Evolutionary conservation across 306 rosid species (phyloP).

Genomic region (Vigna unguiculata): DNA sequence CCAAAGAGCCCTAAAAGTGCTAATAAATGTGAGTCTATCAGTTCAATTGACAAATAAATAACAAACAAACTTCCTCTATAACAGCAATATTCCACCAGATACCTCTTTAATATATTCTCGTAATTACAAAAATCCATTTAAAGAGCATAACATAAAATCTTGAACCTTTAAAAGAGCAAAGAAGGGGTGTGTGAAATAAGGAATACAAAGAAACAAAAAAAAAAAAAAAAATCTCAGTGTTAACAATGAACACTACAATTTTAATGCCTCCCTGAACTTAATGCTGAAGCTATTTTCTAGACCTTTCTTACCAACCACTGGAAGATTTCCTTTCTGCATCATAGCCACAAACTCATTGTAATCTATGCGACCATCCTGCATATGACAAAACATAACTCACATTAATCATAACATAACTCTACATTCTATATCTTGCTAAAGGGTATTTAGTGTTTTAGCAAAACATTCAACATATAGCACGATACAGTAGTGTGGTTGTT

Average conservation of each 20-base stretch:
- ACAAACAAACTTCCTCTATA: constrained; percentile 13
- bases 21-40: neutral
- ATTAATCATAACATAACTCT: constrained; percentile 1
- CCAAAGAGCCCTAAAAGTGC: too few relatives aligned
- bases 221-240: constrained; percentile 19
- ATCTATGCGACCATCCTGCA: constrained; percentile 95
- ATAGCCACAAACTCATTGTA: constrained; percentile 96
- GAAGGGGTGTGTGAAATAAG: neutral
- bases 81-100: constrained; percentile 7
- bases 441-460: constrained; percentile 22
- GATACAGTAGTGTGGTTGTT: neutral
- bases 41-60: neutral
- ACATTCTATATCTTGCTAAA: too few relatives aligned
- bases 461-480: constrained; percentile 8
- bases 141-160: constrained; percentile 25
- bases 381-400: neutral
- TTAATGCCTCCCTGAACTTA: constrained; percentile 72
- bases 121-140: constrained; percentile 51
- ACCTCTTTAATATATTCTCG: constrained; percentile 20
- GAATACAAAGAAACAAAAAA: neutral
- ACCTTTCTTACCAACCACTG: constrained; percentile 66
- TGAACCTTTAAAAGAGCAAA: constrained; percentile 29
- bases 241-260: constrained; percentile 42
- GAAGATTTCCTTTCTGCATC: constrained; percentile 92
- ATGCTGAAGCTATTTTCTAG: constrained; percentile 79